phyloP scores from a whole-genome alignment of 352 stramenopile genomes.

The Globisporangium uncinulatum region DNA sequence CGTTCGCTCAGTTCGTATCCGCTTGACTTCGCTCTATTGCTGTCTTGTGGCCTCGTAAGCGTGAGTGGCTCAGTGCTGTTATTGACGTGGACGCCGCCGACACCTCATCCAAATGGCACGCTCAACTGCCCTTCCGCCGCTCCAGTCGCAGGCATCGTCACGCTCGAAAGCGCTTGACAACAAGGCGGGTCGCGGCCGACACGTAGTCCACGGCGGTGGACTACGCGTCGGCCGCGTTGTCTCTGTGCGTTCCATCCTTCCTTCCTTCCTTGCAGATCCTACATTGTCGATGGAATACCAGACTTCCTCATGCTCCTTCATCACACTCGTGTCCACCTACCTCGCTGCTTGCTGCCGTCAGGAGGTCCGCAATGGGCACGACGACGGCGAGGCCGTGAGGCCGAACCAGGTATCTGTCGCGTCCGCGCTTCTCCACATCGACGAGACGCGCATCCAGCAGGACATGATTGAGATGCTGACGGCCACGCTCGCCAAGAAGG shows the following conservation, averaged over 20 bases:
- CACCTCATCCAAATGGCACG: not conserved
- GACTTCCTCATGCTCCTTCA: not conserved
- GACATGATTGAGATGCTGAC: constrained; percentile 64
- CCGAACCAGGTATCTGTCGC: constrained; percentile 17
- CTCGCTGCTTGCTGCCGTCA: constrained; percentile 4
- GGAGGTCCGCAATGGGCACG: constrained; percentile 23
- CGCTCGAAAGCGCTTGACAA: constrained; percentile 8
- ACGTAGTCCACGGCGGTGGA: too few species aligned
- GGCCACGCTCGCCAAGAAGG: constrained; percentile 50
- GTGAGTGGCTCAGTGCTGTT: too few species aligned
- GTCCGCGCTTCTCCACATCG: constrained; percentile 33
- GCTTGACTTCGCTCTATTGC: not conserved
- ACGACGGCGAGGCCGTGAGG: constrained; percentile 9
- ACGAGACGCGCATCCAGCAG: constrained; percentile 48
- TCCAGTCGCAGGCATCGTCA: not conserved
- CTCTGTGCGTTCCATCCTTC: constrained; percentile 25
- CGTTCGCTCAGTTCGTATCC: too few species aligned
- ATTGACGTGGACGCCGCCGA: too few species aligned
- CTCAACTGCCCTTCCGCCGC: not conserved
- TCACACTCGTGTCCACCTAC: not conserved
- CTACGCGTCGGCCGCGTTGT: constrained; percentile 54
- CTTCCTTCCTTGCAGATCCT: not conserved
- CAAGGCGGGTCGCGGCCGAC: constrained; percentile 14
- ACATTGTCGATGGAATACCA: not conserved
- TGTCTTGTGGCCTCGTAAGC: not conserved